Base-by-base conservation (phyloP, 2,329 filamentous ascomycete species). In the Alternaria rosae region DNA sequence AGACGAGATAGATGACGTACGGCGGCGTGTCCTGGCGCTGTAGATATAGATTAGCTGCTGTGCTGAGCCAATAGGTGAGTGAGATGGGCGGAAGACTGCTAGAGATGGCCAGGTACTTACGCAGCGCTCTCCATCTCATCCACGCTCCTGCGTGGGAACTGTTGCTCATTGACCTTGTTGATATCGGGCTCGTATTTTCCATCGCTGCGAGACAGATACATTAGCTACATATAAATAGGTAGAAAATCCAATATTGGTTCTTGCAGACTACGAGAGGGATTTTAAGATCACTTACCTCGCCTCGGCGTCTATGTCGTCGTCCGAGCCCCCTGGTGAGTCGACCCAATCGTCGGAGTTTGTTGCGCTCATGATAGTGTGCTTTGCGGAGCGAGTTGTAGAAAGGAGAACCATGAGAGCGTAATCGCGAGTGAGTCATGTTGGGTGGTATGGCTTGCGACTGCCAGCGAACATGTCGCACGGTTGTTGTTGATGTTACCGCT, bases 41-140 rank as follows among this genome's bases (percentile, higher is more conserved):
- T 23, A 6, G 15, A 17, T 23, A 13, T 20, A 8, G 21, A 32
- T 47, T 32, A 53, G 47, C 13, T 6, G n/a, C 17, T 17, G 10
- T 23, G 6, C 23, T 13, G 15, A 32, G 6, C 5, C n/a, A 6
- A 21, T 23, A 15, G 20, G 7, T 23, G 30, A 8, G 47, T 35
- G 6, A 6, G 9, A 5, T 7, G 15, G 5, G 2, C 5, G 15
- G 4, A 12, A 38, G n/a, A 30, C n/a, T 25, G 28, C 11, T n/a
- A 7, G 30, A 5, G 10, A 21, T 35, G 25, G 10, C 12, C 30
- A 10, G 10, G 15, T 15, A 54, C 61, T 15, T 61, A 64, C 57
- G 52, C 57, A 32, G 56, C 30, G n/a, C 15, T 30, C 44, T 54
- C 35, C 8, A 64, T 48, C 41, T 61, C 53, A 9, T 61, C 61